phyloP scores from a whole-genome alignment of 129 eudicot species.

The Kitagawia praeruptora region DNA sequence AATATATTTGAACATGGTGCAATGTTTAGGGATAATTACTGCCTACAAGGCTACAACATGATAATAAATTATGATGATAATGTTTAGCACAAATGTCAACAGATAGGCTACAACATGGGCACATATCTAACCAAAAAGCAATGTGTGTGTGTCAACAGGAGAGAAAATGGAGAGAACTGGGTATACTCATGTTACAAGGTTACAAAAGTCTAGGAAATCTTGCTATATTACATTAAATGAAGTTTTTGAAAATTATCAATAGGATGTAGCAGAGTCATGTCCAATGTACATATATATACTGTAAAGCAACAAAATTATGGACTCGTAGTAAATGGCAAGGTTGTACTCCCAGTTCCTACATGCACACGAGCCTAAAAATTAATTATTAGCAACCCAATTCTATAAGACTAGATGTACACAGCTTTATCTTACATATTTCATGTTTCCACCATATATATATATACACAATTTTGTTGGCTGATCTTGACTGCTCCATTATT shows the following conservation, averaged over 20 bases:
- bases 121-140: not conserved
- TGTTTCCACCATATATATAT: not conserved
- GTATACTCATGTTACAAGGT: not conserved
- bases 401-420: not conserved
- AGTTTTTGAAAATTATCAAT: not conserved
- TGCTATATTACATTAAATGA: not conserved
- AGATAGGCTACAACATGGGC: not conserved
- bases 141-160: no score
- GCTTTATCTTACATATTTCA: not conserved
- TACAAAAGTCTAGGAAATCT: not conserved
- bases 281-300: not conserved
- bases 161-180: not conserved
- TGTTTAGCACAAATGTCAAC: no score
- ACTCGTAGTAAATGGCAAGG: not conserved
- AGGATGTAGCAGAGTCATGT: not conserved
- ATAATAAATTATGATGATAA: no score
- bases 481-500: conserved; percentile 9
- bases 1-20: no score
- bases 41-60: no score
- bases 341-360: not conserved
- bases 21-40: no score
- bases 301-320: not conserved
- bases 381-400: not conserved
- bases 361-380: not conserved
- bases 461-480: not conserved